Percentiles rank a stretch among this genome's conserved stretches.
These are phyloP conservation scores for Cryptococcus depauperatus DNA, from an alignment of 1,284 basidiomycete genomes.

Conservation along the genomic window DNA sequence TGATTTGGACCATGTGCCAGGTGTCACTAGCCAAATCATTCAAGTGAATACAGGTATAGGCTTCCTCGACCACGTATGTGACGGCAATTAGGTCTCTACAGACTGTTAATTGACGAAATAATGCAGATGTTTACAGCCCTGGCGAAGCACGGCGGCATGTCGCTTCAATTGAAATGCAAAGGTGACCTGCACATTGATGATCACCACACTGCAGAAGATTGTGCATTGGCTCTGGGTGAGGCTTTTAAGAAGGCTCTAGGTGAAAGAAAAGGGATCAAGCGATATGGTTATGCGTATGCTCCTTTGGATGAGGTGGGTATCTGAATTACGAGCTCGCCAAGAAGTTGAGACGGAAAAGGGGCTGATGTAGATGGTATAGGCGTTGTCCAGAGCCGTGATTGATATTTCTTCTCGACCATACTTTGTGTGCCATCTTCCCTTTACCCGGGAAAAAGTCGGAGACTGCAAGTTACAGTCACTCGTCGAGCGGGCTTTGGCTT, in stretches of 20 bases:
- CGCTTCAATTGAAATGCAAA: slow-evolving; percentile 77
- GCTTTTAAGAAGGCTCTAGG: slow-evolving; percentile 95
- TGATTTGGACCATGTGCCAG: slow-evolving; percentile 71
- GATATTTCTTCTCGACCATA: slow-evolving; percentile 97
- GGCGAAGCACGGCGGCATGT: slow-evolving; percentile 89
- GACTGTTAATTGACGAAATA: not conserved
- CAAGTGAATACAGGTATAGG: slow-evolving; percentile 90
- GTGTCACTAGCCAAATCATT: slow-evolving; percentile 62
- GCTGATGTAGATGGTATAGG: slow-evolving; percentile 49
- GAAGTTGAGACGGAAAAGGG: not conserved
- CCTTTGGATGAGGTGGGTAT: slow-evolving; percentile 83
- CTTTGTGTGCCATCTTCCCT: slow-evolving; percentile 82
- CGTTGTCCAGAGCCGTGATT: slow-evolving; percentile 87
- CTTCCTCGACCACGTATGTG: slow-evolving; percentile 88
- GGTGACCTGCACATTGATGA: slow-evolving; percentile 98
- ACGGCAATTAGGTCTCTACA: not conserved
- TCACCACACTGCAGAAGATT: slow-evolving; percentile 98
- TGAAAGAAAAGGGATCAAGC: slow-evolving; percentile 85
- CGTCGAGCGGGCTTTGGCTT: not conserved
- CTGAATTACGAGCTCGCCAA: too few species aligned
- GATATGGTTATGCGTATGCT: slow-evolving; percentile 94
- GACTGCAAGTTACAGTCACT: slow-evolving; percentile 53
- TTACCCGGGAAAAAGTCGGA: slow-evolving; percentile 93
- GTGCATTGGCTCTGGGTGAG: slow-evolving; percentile 81
- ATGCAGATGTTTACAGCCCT: slow-evolving; percentile 83